Evolutionary conservation across 495 filamentous ascomycete genomes (phyloP).

Genomic region (Pseudoneurospora amorphoporcata): DNA sequence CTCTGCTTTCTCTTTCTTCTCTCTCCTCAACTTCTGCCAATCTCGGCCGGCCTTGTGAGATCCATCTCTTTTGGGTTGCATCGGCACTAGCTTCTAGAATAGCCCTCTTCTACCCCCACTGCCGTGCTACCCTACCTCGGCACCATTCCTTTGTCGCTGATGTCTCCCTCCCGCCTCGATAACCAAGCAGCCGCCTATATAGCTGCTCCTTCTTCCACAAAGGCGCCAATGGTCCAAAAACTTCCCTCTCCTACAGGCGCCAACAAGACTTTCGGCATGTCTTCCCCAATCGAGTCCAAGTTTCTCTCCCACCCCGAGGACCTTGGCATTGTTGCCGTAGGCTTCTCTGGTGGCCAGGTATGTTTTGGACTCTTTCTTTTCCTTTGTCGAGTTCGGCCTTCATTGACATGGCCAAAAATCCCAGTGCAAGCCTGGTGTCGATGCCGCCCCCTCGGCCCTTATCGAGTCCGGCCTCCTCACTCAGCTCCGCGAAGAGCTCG

Average conservation of each 20-base stretch:
- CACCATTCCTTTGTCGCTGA: neutral
- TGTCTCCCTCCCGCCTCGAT: constrained; percentile 9
- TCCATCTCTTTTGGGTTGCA: neutral
- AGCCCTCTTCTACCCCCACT: neutral
- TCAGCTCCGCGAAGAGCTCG: constrained; percentile 74
- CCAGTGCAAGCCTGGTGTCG: constrained; percentile 84
- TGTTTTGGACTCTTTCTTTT: constrained; percentile 7
- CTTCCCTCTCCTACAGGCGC: constrained; percentile 5
- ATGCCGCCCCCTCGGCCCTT: constrained; percentile 83
- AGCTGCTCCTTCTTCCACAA: constrained; percentile 2
- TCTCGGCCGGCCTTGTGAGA: neutral
- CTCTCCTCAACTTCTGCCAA: neutral
- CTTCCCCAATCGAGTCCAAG: constrained; percentile 48
- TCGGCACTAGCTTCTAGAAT: neutral
- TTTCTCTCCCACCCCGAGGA: constrained; percentile 72
- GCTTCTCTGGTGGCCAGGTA: constrained; percentile 96
- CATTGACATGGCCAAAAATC: constrained; percentile 9
- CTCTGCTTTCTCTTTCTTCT: neutral
- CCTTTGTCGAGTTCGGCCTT: neutral
- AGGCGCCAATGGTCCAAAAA: neutral
- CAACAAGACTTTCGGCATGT: constrained; percentile 30
- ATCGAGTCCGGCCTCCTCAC: constrained; percentile 81
- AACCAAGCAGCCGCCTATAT: constrained; percentile 3
- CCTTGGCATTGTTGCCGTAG: constrained; percentile 86
- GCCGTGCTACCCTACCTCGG: neutral